phyloP scores from a whole-genome alignment of 441 rosid genomes.

The Melianthus villosus region DNA sequence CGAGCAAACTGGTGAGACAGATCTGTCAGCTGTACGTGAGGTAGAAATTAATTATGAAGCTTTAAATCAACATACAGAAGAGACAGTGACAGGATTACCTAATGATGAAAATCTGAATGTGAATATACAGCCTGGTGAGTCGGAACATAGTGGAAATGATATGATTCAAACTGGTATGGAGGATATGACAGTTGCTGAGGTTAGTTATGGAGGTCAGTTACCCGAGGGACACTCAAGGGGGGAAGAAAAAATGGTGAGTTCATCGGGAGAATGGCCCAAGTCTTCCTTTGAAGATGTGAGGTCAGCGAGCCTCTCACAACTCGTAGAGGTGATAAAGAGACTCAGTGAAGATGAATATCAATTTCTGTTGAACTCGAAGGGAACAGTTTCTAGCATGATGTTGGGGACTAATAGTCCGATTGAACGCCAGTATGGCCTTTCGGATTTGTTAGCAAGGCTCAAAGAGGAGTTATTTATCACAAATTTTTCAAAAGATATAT shows the following conservation, averaged over 20 bases:
- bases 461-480: slow-evolving; percentile 56
- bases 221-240: slow-evolving; percentile 24
- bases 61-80: slow-evolving; percentile 13
- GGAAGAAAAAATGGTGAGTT: slow-evolving; percentile 14
- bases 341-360: slow-evolving; percentile 53
- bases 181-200: slow-evolving; percentile 18
- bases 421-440: slow-evolving; percentile 8
- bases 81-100: slow-evolving; percentile 14
- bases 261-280: slow-evolving; percentile 14
- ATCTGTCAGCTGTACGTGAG: slow-evolving; percentile 12
- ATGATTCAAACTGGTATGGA: slow-evolving; percentile 15
- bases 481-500: slow-evolving; percentile 41
- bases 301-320: slow-evolving; percentile 31
- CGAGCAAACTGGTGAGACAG: slow-evolving; percentile 14
- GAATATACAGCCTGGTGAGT: slow-evolving; percentile 9
- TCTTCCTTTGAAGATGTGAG: slow-evolving; percentile 22
- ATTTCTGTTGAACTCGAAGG: slow-evolving; percentile 39
- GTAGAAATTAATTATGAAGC: slow-evolving; percentile 15
- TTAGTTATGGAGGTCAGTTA: slow-evolving; percentile 19
- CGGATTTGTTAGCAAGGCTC: slow-evolving; percentile 32
- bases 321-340: slow-evolving; percentile 32
- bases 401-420: slow-evolving; percentile 15
- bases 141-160: slow-evolving; percentile 12
- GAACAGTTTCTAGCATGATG: slow-evolving; percentile 15
- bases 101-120: slow-evolving; percentile 18